Percentiles rank a stretch among this genome's conserved stretches.
Evolutionary conservation across 495 filamentous ascomycete genomes (phyloP).

Genomic region (Annulohypoxylon bovei): DNA sequence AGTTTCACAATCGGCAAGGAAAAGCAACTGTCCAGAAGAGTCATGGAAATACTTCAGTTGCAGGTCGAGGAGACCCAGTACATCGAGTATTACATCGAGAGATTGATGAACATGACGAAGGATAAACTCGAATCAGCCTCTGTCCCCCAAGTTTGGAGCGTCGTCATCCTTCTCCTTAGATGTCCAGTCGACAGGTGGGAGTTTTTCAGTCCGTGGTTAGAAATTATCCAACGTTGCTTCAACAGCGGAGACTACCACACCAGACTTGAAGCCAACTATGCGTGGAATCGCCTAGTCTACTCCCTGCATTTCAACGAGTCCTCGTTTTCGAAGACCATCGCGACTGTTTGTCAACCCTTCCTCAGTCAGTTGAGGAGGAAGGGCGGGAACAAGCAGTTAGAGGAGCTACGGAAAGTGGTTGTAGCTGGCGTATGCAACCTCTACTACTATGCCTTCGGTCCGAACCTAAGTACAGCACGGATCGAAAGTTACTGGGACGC

Average conservation of each 20-base stretch:
- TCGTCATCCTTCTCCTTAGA: constrained; percentile 78
- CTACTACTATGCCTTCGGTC: constrained; percentile 86
- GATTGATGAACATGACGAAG: constrained; percentile 75
- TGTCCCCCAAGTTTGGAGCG: constrained; percentile 91
- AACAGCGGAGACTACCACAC: constrained; percentile 78
- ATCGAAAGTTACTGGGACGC: constrained; percentile 83
- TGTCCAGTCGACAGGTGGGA: constrained; percentile 76
- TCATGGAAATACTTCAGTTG: constrained; percentile 72
- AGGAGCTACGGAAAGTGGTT: constrained; percentile 67
- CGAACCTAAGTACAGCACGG: constrained; percentile 66
- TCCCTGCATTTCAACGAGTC: constrained; percentile 69
- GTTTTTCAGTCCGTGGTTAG: constrained; percentile 74
- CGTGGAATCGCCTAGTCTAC: constrained; percentile 86
- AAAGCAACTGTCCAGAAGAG: constrained; percentile 67
- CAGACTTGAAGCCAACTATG: constrained; percentile 78
- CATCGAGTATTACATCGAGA: constrained; percentile 69
- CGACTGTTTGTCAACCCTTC: constrained; percentile 75
- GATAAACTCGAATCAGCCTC: constrained; percentile 68
- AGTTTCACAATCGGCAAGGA: constrained; percentile 72
- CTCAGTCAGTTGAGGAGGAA: constrained; percentile 74
- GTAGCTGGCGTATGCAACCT: constrained; percentile 78
- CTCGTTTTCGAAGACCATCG: constrained; percentile 67
- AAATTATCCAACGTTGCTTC: constrained; percentile 82
- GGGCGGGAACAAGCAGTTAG: constrained; percentile 63
- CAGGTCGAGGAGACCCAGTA: constrained; percentile 66